Evolutionary conservation across 163 green algal genomes (phyloP), one percentile per base, ranked within the genome.

Genomic region (Chlamydomonas reinhardtii): DNA sequence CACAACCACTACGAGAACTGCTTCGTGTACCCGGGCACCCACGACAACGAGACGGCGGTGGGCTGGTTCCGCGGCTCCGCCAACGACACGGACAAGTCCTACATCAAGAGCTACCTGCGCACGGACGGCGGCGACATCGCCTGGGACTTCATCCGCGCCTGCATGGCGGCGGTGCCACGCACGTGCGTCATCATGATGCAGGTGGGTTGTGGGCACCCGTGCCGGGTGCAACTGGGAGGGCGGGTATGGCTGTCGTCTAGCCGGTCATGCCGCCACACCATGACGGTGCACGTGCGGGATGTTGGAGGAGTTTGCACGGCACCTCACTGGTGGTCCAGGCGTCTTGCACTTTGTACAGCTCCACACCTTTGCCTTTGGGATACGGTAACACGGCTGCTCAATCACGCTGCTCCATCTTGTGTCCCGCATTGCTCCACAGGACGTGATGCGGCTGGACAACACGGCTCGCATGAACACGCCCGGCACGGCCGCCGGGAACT

Each of bases 1-100:
- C 98, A 99, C 95, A 99, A 98, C 91, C 94, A 98, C 91, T 97
- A 98, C 86, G 93, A 97, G 74, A 99, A 99, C 95, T 96, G 90
- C 77, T 96, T 99, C 76, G 94, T 96, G 48, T 99, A 99, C 90
- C 93, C 96, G 64, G 98, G 97, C 64, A 99, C 98, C 2, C 98
- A 99, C 89, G 98, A 99, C 95, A 99, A 99, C 89, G 95, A 98
- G 84, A 99, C 97, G 0, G 72, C 92, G n/a, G 89, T 91, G 48
- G 96, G 96, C 34, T 99, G 96, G 96, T 98, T 92, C 84, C 87
- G 93, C 76, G 90, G 87, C 82, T 84, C 70, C 27, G 92, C 93
- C 24, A 90, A 88, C 34, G 76, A 91, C n/a, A 75, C 89, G 5
- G 94, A 96, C 82, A 94, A 96, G 86, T 81, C 83, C 17, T 94